A percentile compares a stretch with the other conserved stretches of the same genome.
Conservation (phyloP, 345 rosid species). For the Syzygium aqueum region DNA sequence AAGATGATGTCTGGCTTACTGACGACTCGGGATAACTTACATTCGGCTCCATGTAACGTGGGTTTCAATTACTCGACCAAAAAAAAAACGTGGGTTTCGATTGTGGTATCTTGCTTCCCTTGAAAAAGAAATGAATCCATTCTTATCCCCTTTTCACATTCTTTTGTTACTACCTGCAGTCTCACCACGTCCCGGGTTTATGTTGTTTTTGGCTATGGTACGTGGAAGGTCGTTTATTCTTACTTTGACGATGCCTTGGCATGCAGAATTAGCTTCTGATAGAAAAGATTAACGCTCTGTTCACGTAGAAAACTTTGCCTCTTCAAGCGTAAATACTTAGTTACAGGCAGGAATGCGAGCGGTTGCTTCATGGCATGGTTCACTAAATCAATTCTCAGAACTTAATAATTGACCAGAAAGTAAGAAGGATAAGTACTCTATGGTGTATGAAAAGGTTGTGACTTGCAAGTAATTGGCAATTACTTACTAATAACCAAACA, state of each 20-base stretch:
- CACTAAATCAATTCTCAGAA: background rate
- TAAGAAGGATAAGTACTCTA: accelerated
- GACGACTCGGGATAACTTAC: background rate
- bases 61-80: background rate
- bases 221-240: background rate
- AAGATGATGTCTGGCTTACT: background rate
- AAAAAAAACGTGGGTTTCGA: background rate
- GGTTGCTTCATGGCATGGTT: background rate
- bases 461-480: background rate
- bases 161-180: background rate
- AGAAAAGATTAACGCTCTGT: background rate
- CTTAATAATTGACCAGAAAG: background rate
- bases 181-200: background rate
- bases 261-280: background rate
- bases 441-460: background rate
- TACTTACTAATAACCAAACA: background rate
- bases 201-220: background rate
- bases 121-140: background rate
- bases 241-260: background rate
- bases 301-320: background rate
- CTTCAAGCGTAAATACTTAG: background rate
- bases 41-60: background rate
- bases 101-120: background rate
- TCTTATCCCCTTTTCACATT: background rate
- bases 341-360: background rate